A percentile compares a stretch with the other conserved stretches of the same genome.
Conservation (phyloP, 1,284 basidiomycete species). For the Leccinum pachyderme region DNA sequence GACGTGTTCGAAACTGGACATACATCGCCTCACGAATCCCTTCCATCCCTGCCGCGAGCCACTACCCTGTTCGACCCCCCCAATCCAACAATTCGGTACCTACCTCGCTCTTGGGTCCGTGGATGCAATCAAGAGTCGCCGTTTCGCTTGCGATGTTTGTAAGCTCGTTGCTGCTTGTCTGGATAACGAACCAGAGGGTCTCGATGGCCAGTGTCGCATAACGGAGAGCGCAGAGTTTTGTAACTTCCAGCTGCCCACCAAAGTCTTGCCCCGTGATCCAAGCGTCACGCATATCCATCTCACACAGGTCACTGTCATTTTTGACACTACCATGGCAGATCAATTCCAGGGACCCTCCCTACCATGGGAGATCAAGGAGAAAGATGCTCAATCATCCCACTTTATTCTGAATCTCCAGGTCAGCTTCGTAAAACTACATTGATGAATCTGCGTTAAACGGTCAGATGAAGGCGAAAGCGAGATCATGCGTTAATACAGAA, state of each 20-base stretch:
- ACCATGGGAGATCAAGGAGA: conserved; percentile 11
- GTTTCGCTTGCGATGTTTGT: conserved; percentile 15
- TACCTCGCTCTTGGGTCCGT: conserved; percentile 13
- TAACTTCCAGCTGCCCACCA: conserved; percentile 10
- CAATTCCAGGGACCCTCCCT: conserved; percentile 6
- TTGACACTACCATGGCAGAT: not conserved
- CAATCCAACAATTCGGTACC: not conserved
- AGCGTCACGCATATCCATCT: conserved; percentile 19
- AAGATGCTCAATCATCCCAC: not conserved
- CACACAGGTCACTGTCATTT: conserved; percentile 9
- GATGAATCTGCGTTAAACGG: not conserved
- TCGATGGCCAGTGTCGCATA: conserved; percentile 10
- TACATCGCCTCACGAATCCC: not conserved
- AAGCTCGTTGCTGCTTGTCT: conserved; percentile 11
- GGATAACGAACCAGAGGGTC: conserved; percentile 13
- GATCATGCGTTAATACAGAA: not conserved
- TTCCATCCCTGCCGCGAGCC: conserved; percentile 8
- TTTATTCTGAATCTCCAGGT: conserved; percentile 16
- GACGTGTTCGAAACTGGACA: conserved; percentile 12
- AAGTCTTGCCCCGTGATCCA: conserved; percentile 3
- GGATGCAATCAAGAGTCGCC: conserved; percentile 15
- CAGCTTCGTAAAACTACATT: not conserved
- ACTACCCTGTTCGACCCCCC: conserved; percentile 3
- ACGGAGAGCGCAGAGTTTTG: conserved; percentile 5
- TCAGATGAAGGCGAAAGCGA: conserved; percentile 11